Conservation (phyloP, 2,329 filamentous ascomycete genomes). For the Pseudocercospora eumusae region DNA sequence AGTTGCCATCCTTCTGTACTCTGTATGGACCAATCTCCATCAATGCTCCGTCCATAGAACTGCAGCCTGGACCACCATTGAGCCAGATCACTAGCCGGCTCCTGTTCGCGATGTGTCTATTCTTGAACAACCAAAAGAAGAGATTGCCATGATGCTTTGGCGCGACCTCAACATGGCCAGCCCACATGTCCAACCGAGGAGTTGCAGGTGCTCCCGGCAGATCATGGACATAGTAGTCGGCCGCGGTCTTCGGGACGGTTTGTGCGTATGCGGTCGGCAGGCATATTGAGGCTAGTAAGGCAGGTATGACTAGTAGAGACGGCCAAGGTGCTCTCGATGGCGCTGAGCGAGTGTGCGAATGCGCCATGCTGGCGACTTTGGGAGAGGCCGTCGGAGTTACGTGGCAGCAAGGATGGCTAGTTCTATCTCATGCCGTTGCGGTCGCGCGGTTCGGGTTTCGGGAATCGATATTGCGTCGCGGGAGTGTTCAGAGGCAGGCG, state of each 20-base stretch:
- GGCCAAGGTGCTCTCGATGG: slow-evolving; percentile 21
- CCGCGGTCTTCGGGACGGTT: slow-evolving; percentile 62
- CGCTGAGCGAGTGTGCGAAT: slow-evolving; percentile 12
- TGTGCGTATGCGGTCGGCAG: slow-evolving; percentile 22
- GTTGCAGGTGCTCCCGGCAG: slow-evolving; percentile 77
- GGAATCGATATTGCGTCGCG: background rate
- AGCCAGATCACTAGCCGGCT: slow-evolving; percentile 94
- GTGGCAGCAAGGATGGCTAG: slow-evolving; percentile 24
- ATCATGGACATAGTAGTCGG: slow-evolving; percentile 85
- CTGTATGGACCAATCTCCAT: slow-evolving; percentile 97
- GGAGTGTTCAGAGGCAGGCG: background rate
- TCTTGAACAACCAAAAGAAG: slow-evolving; percentile 98
- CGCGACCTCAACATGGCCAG: slow-evolving; percentile 90
- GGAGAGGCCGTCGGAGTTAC: slow-evolving; percentile 15
- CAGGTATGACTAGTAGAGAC: slow-evolving; percentile 21
- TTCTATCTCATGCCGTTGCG: slow-evolving; percentile 13
- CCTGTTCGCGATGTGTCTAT: slow-evolving; percentile 88
- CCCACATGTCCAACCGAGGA: slow-evolving; percentile 91
- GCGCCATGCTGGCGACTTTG: slow-evolving; percentile 25
- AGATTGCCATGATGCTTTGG: slow-evolving; percentile 85
- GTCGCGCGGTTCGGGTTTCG: background rate
- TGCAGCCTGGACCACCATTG: slow-evolving; percentile 95
- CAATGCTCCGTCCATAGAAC: slow-evolving; percentile 92
- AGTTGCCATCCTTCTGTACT: slow-evolving; percentile 69
- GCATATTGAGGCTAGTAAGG: slow-evolving; percentile 26